These are phyloP conservation scores for Alopecurus myosuroides DNA, from an alignment of 176 grass and related monocot species.

Conservation along the genomic window DNA sequence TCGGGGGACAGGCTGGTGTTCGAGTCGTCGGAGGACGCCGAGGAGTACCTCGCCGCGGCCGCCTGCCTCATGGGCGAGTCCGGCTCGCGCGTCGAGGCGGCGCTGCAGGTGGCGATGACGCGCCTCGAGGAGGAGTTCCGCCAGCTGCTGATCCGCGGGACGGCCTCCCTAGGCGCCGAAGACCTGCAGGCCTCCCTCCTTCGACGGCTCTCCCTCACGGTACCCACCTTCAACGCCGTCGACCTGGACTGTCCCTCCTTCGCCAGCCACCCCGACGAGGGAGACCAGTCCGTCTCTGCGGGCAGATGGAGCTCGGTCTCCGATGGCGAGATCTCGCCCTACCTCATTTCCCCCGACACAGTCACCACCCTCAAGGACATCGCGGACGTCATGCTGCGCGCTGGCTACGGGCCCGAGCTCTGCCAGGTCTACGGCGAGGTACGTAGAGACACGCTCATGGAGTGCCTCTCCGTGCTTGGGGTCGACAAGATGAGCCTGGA, in stretches of 20 bases:
- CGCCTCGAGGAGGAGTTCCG: constrained; percentile 89
- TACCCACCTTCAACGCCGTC: constrained; percentile 26
- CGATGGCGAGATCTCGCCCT: constrained; percentile 59
- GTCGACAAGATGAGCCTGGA: constrained; percentile 78
- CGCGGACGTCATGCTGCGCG: constrained; percentile 68
- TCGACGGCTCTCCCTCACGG: constrained; percentile 60
- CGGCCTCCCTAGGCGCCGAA: constrained; percentile 31
- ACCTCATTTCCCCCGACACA: constrained; percentile 49
- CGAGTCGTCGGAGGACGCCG: constrained; percentile 48
- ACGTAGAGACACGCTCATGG: constrained; percentile 61
- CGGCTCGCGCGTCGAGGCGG: constrained; percentile 36
- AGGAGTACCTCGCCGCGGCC: constrained; percentile 59
- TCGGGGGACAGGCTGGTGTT: constrained; percentile 34
- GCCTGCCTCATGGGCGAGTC: constrained; percentile 30
- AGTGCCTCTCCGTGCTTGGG: constrained; percentile 67
- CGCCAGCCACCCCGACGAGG: constrained; percentile 17
- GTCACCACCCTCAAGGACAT: constrained; percentile 55
- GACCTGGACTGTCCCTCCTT: constrained; percentile 53
- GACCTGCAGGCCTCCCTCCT: constrained; percentile 58
- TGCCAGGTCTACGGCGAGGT: constrained; percentile 80
- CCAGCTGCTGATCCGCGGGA: constrained; percentile 58
- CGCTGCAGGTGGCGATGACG: constrained; percentile 71
- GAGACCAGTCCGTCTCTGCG: not conserved
- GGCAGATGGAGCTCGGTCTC: constrained; percentile 38
- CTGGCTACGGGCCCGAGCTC: constrained; percentile 63